Conservation (phyloP, 2,329 filamentous ascomycete genomes). For the Arthrobotrys entomopaga region DNA sequence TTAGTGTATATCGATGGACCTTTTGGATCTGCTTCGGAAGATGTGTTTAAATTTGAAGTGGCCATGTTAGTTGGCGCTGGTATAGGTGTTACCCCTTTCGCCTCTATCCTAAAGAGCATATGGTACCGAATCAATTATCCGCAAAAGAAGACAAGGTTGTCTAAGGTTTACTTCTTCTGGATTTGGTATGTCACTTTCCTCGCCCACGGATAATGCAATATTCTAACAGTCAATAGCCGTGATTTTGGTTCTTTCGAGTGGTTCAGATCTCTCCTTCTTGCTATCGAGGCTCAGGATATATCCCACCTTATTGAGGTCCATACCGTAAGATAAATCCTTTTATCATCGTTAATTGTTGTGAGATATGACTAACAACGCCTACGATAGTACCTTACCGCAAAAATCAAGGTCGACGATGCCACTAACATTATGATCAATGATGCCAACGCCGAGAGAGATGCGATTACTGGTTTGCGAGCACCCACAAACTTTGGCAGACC, state of each 20-base stretch:
- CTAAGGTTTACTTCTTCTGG: conserved; percentile 94
- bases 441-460: conserved; percentile 82
- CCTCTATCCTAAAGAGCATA: conserved; percentile 87
- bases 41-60: conserved; percentile 89
- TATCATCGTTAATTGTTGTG: no score
- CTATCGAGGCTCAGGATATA: conserved; percentile 86
- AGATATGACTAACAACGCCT: not conserved
- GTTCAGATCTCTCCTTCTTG: conserved; percentile 84
- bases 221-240: conserved; percentile 67
- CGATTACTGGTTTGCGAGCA: conserved; percentile 82
- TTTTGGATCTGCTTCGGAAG: conserved; percentile 85
- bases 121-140: conserved; percentile 94
- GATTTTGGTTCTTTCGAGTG: conserved; percentile 90
- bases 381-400: conserved; percentile 76
- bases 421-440: conserved; percentile 95
- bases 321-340: conserved; percentile 64
- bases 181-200: conserved; percentile 63
- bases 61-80: conserved; percentile 82
- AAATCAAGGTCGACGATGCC: conserved; percentile 84
- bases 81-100: conserved; percentile 87
- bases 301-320: conserved; percentile 88
- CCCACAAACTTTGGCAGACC: conserved; percentile 87
- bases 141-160: conserved; percentile 78
- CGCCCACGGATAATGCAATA: not conserved
- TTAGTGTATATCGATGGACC: conserved; percentile 82